Evolutionary conservation across 768 basidiomycete genomes (phyloP).

Genomic region (Grammothele lineata): DNA sequence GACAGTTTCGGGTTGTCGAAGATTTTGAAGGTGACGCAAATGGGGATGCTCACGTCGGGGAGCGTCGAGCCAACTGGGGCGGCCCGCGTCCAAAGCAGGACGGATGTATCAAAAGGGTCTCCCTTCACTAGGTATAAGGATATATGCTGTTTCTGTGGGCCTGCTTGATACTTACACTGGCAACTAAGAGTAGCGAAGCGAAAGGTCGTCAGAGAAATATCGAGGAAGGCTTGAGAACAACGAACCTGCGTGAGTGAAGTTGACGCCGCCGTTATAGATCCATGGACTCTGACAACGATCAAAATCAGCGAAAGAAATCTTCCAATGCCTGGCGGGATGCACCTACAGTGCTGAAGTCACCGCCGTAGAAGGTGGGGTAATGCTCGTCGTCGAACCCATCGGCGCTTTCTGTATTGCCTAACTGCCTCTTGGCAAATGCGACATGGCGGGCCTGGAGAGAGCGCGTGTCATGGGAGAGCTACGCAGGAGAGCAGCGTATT

Average conservation of each 20-base stretch:
- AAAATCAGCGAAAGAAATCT: background rate
- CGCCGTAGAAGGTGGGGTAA: conserved; percentile 47
- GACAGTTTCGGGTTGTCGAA: conserved; percentile 32
- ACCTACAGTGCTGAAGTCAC: conserved; percentile 44
- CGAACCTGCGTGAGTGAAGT: conserved; percentile 45
- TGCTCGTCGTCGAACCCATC: conserved; percentile 42
- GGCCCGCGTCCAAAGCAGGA: conserved; percentile 57
- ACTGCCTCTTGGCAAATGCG: conserved; percentile 27
- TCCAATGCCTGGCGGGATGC: too few relatives aligned
- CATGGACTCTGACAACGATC: conserved; percentile 34
- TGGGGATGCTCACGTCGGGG: conserved; percentile 47
- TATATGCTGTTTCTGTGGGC: background rate
- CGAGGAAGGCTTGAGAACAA: too few relatives aligned
- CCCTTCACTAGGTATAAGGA: conserved; percentile 30
- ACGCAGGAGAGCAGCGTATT: background rate
- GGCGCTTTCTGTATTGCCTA: conserved; percentile 24
- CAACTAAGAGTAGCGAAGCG: conserved; percentile 32
- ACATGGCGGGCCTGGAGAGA: conserved; percentile 34
- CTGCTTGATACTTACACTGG: conserved; percentile 35
- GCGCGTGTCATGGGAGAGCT: conserved; percentile 38
- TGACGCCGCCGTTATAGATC: conserved; percentile 46
- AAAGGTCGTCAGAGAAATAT: too few relatives aligned
- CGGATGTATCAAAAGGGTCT: conserved; percentile 49
- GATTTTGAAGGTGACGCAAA: conserved; percentile 46
- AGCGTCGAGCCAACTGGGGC: conserved; percentile 27